Percentiles rank a stretch among this genome's conserved stretches.
These are phyloP conservation scores for Cicer cuneatum DNA, from an alignment of 306 rosid genomes.

Conservation along the genomic window DNA sequence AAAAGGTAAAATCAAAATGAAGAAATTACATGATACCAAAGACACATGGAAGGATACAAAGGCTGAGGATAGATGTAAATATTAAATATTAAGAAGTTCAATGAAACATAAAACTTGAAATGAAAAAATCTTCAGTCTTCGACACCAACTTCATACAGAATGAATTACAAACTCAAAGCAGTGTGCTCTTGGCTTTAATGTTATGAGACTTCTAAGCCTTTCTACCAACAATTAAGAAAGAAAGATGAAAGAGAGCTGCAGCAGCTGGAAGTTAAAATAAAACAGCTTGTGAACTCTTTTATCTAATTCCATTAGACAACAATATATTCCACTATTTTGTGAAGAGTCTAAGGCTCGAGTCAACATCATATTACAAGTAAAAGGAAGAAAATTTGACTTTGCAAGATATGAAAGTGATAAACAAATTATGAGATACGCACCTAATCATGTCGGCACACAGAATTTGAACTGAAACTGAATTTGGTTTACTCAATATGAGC, in stretches of 20 bases:
- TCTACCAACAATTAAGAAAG: slow-evolving; percentile 24
- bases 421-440: slow-evolving; percentile 52
- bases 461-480: slow-evolving; percentile 79
- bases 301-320: slow-evolving; percentile 38
- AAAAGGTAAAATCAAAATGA: slow-evolving; percentile 30
- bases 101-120: slow-evolving; percentile 16
- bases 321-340: slow-evolving; percentile 8
- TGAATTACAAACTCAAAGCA: not conserved
- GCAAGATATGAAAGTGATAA: slow-evolving; percentile 22
- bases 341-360: slow-evolving; percentile 39
- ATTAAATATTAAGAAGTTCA: slow-evolving; percentile 16
- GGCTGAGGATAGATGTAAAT: slow-evolving; percentile 14
- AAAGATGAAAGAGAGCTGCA: slow-evolving; percentile 26
- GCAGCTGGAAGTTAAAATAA: slow-evolving; percentile 22
- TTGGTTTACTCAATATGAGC: slow-evolving; percentile 91
- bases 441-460: slow-evolving; percentile 92
- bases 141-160: slow-evolving; percentile 16
- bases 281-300: slow-evolving; percentile 29
- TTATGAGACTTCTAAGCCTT: slow-evolving; percentile 28
- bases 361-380: slow-evolving; percentile 14
- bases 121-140: slow-evolving; percentile 26
- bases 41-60: slow-evolving; percentile 24
- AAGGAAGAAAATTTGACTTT: slow-evolving; percentile 19
- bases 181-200: not conserved
- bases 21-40: not conserved